These are phyloP conservation scores for Cinnamomum chago DNA, from an alignment of 164 flowering plant genomes.

Conservation along the genomic window DNA sequence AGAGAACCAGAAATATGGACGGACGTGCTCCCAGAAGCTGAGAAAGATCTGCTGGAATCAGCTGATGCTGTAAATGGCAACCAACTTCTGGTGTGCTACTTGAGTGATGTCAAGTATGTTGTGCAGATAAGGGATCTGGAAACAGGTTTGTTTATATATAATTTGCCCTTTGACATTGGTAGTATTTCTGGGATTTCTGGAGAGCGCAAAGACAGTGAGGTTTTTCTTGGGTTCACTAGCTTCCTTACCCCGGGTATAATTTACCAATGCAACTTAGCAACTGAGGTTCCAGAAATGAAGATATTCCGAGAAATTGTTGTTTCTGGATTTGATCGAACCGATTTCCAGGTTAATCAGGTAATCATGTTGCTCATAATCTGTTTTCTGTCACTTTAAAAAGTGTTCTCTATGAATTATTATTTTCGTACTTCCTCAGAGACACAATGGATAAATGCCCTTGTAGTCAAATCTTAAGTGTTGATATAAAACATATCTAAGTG, in stretches of 20 bases:
- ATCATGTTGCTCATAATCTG: neutral
- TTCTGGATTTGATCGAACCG: conserved; percentile 78
- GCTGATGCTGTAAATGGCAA: conserved; percentile 66
- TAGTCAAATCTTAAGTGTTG: neutral
- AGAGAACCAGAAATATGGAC: conserved; percentile 71
- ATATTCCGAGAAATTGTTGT: conserved; percentile 75
- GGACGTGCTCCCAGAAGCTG: conserved; percentile 63
- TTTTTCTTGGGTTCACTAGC: conserved; percentile 78
- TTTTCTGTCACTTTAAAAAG: neutral
- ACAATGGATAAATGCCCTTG: neutral
- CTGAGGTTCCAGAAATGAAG: conserved; percentile 62
- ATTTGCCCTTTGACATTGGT: conserved; percentile 86
- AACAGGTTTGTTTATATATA: conserved; percentile 68
- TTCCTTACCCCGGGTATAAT: conserved; percentile 92
- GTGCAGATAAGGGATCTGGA: conserved; percentile 81
- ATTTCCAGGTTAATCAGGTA: conserved; percentile 89
- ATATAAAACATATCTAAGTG: neutral
- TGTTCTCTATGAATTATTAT: neutral
- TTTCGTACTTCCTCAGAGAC: neutral
- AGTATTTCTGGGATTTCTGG: conserved; percentile 63
- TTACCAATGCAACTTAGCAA: conserved; percentile 63
- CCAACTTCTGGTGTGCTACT: conserved; percentile 72
- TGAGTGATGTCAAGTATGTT: conserved; percentile 86
- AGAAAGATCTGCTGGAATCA: conserved; percentile 81
- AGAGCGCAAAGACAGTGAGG: conserved; percentile 52